Evolutionary conservation across 1,284 basidiomycete species (phyloP).

Genomic region (Inonotus obliquus): DNA sequence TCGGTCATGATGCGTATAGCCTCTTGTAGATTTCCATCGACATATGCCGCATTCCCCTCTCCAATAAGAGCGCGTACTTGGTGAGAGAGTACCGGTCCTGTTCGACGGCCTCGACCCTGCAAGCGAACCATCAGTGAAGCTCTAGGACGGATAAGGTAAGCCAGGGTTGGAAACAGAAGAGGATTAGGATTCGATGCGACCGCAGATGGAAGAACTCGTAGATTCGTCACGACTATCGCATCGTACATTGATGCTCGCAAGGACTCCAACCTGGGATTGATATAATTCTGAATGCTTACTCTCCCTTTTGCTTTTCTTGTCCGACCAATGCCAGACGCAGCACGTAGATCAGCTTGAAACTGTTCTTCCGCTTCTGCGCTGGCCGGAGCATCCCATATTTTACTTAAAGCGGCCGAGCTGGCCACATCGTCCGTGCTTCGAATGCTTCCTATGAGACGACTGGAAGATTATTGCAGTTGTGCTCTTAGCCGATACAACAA

Average conservation of each 20-base stretch:
- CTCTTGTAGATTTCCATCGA: conserved; percentile 62
- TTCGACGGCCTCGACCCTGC: conserved; percentile 34
- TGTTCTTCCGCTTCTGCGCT: conserved; percentile 61
- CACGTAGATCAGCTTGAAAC: conserved; percentile 65
- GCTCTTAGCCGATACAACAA: background rate
- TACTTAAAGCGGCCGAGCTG: conserved; percentile 43
- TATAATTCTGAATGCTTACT: background rate
- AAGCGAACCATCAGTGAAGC: background rate
- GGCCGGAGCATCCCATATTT: conserved; percentile 59
- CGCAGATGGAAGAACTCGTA: too few species aligned
- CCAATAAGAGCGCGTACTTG: conserved; percentile 82
- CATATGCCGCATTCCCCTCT: conserved; percentile 85
- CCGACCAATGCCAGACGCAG: conserved; percentile 66
- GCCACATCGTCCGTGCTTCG: conserved; percentile 44
- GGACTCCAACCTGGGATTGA: too few species aligned
- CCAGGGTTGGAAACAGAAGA: too few species aligned
- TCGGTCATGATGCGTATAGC: conserved; percentile 84
- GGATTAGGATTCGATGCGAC: too few species aligned
- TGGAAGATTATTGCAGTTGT: conserved; percentile 24
- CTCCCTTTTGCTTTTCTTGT: conserved; percentile 31
- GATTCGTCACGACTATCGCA: too few species aligned
- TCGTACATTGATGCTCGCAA: too few species aligned
- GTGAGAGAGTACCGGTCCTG: conserved; percentile 63
- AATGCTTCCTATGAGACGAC: conserved; percentile 61
- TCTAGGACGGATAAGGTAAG: too few species aligned